Evolutionary conservation across 176 grass and related monocot species (phyloP).

Genomic region (Raddia distichophylla): DNA sequence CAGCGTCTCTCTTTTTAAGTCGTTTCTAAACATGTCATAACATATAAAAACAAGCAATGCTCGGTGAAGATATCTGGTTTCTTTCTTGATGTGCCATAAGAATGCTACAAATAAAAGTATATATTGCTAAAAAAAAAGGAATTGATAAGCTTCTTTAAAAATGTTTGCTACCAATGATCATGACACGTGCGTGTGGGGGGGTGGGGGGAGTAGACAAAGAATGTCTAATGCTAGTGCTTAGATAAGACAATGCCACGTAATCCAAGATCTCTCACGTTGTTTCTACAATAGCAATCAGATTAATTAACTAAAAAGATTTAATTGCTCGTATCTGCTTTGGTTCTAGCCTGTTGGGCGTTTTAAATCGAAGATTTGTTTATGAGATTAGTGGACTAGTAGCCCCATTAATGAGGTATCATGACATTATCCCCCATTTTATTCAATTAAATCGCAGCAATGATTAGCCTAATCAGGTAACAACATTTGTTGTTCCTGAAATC

Average conservation of each 20-base stretch:
- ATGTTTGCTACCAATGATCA: background rate
- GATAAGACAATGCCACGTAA: constrained; percentile 16
- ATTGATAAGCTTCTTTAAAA: background rate
- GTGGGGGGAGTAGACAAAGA: too few species aligned
- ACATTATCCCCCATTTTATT: background rate
- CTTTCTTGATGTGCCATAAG: too few species aligned
- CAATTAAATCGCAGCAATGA: background rate
- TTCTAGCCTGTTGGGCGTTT: background rate
- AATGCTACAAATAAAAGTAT: constrained; percentile 13
- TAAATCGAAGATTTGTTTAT: background rate
- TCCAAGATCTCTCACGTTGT: constrained; percentile 19
- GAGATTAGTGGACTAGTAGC: background rate
- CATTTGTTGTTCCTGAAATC: background rate
- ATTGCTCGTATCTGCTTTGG: background rate
- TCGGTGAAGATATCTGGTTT: too few species aligned
- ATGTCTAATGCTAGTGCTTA: constrained; percentile 35
- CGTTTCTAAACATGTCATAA: too few species aligned
- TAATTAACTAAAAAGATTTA: background rate
- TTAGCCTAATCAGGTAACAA: background rate
- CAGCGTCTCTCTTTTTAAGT: too few species aligned
- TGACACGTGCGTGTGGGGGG: too few species aligned
- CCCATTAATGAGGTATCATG: background rate
- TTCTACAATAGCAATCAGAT: constrained; percentile 29
- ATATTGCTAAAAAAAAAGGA: background rate
- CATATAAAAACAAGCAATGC: too few species aligned